phyloP scores from a whole-genome alignment of 352 stramenopile species.

The Blastocystis hominis region DNA sequence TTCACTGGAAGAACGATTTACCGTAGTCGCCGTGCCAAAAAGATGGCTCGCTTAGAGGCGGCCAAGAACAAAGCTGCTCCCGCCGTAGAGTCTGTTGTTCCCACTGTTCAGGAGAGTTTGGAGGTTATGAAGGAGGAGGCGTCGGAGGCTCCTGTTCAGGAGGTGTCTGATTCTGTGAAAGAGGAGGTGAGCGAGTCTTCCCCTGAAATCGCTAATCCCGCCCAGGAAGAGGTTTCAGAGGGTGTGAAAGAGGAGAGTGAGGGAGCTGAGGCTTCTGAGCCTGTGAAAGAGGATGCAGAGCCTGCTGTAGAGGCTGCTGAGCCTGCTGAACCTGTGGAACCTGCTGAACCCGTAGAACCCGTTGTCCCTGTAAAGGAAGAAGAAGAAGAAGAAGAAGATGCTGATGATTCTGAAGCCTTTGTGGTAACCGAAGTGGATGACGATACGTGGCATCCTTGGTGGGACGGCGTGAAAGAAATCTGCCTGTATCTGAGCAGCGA shows the following conservation, averaged over 20 bases:
- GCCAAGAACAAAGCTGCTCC: background rate
- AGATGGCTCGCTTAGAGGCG: background rate
- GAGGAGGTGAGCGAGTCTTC: background rate
- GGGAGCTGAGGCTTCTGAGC: too few relatives aligned
- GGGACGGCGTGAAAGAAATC: conserved; percentile 54
- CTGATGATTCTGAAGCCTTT: too few relatives aligned
- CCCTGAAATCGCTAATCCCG: background rate
- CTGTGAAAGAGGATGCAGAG: too few relatives aligned
- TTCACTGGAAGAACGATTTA: conserved; percentile 22
- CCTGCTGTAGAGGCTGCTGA: background rate
- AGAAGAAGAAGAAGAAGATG: background rate
- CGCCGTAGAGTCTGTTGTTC: background rate
- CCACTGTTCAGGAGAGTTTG: background rate
- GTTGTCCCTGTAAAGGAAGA: background rate
- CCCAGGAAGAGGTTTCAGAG: too few relatives aligned
- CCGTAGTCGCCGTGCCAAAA: conserved; percentile 17
- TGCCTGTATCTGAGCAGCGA: background rate
- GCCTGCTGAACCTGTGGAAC: background rate
- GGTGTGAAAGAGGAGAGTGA: too few relatives aligned
- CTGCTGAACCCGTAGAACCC: background rate
- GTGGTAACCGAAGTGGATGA: background rate
- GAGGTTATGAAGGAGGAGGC: background rate
- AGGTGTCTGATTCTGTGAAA: background rate
- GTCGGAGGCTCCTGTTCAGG: background rate
- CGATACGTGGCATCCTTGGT: conserved; percentile 52